A percentile compares a stretch with the other conserved stretches of the same genome.
Evolutionary conservation across 2,329 filamentous ascomycete genomes (phyloP).

Genomic region (Teratosphaeria pseudoeucalypti): DNA sequence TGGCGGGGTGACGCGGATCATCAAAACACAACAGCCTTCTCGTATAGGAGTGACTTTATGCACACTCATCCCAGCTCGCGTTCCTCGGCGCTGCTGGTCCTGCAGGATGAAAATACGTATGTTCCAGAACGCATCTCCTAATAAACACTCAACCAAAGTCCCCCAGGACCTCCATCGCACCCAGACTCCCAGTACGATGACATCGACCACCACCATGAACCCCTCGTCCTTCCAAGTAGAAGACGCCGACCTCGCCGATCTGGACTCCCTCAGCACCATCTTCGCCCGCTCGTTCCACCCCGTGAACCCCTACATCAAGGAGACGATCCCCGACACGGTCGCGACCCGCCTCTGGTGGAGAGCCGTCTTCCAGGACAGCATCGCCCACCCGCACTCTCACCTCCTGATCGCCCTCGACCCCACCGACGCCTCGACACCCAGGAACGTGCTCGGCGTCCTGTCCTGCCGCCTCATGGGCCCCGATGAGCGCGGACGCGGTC

Average conservation of each 20-base stretch:
- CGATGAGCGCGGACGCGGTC: slow-evolving; percentile 4
- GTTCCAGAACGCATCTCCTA: no score
- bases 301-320: slow-evolving; percentile 13
- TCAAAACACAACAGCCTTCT: no score
- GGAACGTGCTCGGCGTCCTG: slow-evolving; percentile 9
- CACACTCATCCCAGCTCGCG: no score
- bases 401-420: slow-evolving; percentile 9
- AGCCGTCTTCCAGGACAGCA: slow-evolving; percentile 10
- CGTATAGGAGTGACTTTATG: no score
- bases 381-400: slow-evolving; percentile 7
- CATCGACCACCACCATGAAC: not conserved
- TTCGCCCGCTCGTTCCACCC: slow-evolving; percentile 19
- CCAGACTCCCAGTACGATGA: not conserved
- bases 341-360: slow-evolving; percentile 13
- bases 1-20: not conserved
- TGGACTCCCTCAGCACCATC: slow-evolving; percentile 16
- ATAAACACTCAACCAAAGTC: no score
- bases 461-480: slow-evolving; percentile 9
- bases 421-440: not conserved
- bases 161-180: no score
- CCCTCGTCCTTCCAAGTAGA: not conserved
- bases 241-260: not conserved
- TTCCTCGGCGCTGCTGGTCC: no score
- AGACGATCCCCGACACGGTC: slow-evolving; percentile 15
- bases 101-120: no score